phyloP scores from a whole-genome alignment of 306 rosid species.

The Citrullus mucosospermus region DNA sequence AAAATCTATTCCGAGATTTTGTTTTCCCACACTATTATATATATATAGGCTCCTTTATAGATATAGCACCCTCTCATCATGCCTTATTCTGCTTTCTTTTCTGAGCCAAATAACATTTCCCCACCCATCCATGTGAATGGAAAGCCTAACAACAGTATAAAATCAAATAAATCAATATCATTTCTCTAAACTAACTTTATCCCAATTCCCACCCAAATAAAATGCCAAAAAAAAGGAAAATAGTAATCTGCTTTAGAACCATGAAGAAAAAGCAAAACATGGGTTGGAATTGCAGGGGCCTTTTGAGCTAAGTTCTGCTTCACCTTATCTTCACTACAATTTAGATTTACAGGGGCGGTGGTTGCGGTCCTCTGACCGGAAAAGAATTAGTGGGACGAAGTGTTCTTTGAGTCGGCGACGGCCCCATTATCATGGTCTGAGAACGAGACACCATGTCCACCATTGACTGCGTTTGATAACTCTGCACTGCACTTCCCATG shows the following conservation, averaged over 20 bases:
- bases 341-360: neutral
- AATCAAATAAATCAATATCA: neutral
- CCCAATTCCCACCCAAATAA: neutral
- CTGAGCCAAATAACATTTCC: neutral
- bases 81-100: neutral
- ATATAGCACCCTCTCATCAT: neutral
- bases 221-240: neutral
- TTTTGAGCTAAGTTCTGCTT: neutral
- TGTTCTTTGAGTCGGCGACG: neutral
- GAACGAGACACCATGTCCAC: conserved; percentile 78
- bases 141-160: neutral
- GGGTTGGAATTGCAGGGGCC: neutral
- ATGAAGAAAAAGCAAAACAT: neutral
- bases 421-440: neutral
- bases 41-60: neutral
- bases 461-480: conserved; percentile 84
- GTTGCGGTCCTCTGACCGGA: neutral
- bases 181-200: neutral
- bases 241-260: neutral
- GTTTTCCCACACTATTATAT: neutral
- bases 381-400: neutral
- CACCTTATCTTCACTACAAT: neutral
- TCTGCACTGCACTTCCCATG: conserved; percentile 46
- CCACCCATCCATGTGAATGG: neutral
- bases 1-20: neutral